Evolutionary conservation across 2,329 filamentous ascomycete species (phyloP), one percentile per base, ranked within the genome.

Genomic region (Pleurostoma richardsiae): DNA sequence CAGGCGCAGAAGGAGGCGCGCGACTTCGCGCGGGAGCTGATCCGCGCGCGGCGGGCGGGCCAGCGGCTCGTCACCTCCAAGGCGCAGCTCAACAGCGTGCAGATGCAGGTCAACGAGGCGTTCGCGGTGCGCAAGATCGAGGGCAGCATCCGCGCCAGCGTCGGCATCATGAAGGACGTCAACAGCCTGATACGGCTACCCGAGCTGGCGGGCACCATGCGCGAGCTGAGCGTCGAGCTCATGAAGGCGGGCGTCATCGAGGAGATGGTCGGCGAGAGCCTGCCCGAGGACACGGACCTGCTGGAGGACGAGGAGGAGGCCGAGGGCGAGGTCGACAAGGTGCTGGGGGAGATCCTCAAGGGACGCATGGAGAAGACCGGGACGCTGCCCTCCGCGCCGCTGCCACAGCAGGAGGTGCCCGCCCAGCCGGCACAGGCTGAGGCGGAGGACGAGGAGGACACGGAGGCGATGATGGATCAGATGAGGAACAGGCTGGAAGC

Each of bases 71-170:
- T 86, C 19, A 97, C 92, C 0, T 86, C 85, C 58, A 95, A 95
- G 64, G 94, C 94, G 2, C 94, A 97, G 70, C 80, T 99, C 42
- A 84, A 85, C 63, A 92, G 86, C 55, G 92, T 99, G 40, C 86
- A 92, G 68, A 95, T 97, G 90, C 94, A 97, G 70, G 92, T 99
- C 61, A 90, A 91, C 61, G 92, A 97, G 71, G 91, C 94, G 2
- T 97, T 97, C 67, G 88, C 90, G 2, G 85, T 97, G 58, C 85
- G 90, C 56, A 95, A 95, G 76, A 97, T 99, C 53, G 91, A 97
- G 69, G 92, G 91, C 41, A 90, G 86, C 59, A 90, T 99, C 61
- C 80, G 82, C 55, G 85, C 87, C 39, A 89, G 85, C 57, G 91
- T 92, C 6, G 87, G 88, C 40, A 91, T 99, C 56, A 97, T 99